Evolutionary conservation across 371 early-diverging fungal species (phyloP).

Genomic region (Mucor velutinosus): DNA sequence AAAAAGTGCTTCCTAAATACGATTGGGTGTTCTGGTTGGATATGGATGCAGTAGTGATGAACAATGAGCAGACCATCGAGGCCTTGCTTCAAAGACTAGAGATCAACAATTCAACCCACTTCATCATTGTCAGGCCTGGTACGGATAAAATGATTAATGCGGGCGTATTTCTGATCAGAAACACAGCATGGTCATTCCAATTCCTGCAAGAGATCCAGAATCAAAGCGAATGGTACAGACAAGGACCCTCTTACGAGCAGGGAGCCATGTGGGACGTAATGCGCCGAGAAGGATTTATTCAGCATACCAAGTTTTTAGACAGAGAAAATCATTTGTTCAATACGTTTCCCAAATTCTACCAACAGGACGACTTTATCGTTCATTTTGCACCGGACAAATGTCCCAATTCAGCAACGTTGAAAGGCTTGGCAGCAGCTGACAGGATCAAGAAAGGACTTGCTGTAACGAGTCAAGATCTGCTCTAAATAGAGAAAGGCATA

Average conservation of each 20-base stretch:
- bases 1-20: constrained; percentile 58
- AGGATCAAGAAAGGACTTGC: constrained; percentile 23
- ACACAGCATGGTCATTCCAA: constrained; percentile 48
- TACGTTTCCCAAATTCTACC: constrained; percentile 50
- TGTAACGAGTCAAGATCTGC: constrained; percentile 7
- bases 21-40: constrained; percentile 69
- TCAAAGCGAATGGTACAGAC: constrained; percentile 36
- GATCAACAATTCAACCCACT: constrained; percentile 24
- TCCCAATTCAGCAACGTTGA: constrained; percentile 48
- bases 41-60: constrained; percentile 62
- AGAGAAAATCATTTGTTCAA: constrained; percentile 54
- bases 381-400: constrained; percentile 60
- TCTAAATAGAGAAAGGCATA: neutral
- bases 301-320: constrained; percentile 34
- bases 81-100: constrained; percentile 31
- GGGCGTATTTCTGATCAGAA: constrained; percentile 59
- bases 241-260: constrained; percentile 50
- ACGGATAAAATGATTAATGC: constrained; percentile 58
- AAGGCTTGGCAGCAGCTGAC: constrained; percentile 39
- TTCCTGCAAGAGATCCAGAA: constrained; percentile 49
- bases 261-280: constrained; percentile 60
- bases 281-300: constrained; percentile 20
- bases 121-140: constrained; percentile 49
- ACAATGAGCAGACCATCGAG: constrained; percentile 38
- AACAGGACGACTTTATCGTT: constrained; percentile 51